Base-by-base conservation (phyloP, 176 grass and related monocot genomes). In the Tuctoria greenei region DNA sequence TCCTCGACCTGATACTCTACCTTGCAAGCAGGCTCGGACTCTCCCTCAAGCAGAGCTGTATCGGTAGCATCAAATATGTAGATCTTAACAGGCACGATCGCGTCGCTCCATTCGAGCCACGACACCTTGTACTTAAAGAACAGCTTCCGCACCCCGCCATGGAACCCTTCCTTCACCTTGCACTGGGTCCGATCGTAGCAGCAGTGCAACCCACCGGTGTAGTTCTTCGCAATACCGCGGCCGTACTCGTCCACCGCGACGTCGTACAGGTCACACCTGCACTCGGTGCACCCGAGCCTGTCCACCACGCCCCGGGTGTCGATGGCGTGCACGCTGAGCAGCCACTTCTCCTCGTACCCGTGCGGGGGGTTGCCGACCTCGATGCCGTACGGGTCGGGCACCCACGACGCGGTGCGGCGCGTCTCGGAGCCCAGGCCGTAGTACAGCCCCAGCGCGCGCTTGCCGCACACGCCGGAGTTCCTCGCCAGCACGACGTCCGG, bases 381-480 rank as follows among this genome's bases (percentile, higher is more conserved):
- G n/a, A 98, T 92, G 25, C 88, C 95, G 2, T 94, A 98, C 9
- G 95, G 95, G 43, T 92, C 91, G 26, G 95, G 95, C 20, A 98
- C 79, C 95, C 91, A 98, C 9, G 86, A 94, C 2, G 84, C 75
- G 0, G 95, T 98, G 43, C 74, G 87, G 23, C 95, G 95, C 13
- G 95, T 94, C 82, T 98, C 95, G 1, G 91, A 98, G 15, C 51
- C 31, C 2, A 3, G 3, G 31, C 31, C 31, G 31, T 31, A 31
- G 31, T 31, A 31, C 31, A 31, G 31, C 31, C 31, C 31, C 31
- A 31, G 31, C 31, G 3, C 31, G 31, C 3, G 31, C 31, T 3
- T 3, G 31, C 31, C 31, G 31, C 31, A 31, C 31, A 31, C 31
- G 31, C 31, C 31, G 2, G 31, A 31, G 31, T 31, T 31, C 31